A percentile compares a stretch with the other conserved stretches of the same genome.
Conservation (phyloP, 2,329 filamentous ascomycete species). For the Coleophoma crateriformis region DNA sequence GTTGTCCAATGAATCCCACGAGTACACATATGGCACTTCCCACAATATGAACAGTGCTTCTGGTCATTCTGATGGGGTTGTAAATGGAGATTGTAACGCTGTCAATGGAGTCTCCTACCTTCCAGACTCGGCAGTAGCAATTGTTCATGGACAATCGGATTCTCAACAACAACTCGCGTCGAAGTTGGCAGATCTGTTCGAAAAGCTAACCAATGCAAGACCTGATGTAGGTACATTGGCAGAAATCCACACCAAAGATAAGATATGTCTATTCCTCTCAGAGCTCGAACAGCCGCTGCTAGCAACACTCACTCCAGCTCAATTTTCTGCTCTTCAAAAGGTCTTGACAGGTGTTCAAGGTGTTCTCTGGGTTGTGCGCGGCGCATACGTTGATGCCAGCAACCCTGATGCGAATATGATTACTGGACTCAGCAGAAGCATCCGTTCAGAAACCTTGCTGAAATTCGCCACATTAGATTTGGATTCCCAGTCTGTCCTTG, state of each 20-base stretch:
- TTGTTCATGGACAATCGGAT: conserved; percentile 14
- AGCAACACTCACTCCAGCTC: conserved; percentile 32
- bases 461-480: conserved; percentile 23
- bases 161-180: conserved; percentile 27
- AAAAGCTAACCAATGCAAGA: conserved; percentile 27
- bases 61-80: neutral
- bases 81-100: neutral
- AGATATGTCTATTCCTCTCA: conserved; percentile 39
- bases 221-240: conserved; percentile 28
- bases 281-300: conserved; percentile 33
- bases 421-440: conserved; percentile 20
- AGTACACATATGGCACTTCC: conserved; percentile 1
- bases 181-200: conserved; percentile 27
- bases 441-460: conserved; percentile 19
- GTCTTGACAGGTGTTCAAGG: conserved; percentile 32
- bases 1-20: neutral
- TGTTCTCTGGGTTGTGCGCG: conserved; percentile 43
- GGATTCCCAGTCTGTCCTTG: conserved; percentile 23
- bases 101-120: conserved; percentile 27
- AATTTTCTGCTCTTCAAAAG: conserved; percentile 36
- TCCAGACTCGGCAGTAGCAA: conserved; percentile 24
- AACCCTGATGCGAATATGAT: conserved; percentile 22
- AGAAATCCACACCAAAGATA: conserved; percentile 20
- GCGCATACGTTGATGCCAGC: conserved; percentile 30
- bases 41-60: neutral